Evolutionary conservation across 75 land plant genomes (phyloP), one percentile per base, ranked within the genome.

Genomic region (Pinus albicaulis): DNA sequence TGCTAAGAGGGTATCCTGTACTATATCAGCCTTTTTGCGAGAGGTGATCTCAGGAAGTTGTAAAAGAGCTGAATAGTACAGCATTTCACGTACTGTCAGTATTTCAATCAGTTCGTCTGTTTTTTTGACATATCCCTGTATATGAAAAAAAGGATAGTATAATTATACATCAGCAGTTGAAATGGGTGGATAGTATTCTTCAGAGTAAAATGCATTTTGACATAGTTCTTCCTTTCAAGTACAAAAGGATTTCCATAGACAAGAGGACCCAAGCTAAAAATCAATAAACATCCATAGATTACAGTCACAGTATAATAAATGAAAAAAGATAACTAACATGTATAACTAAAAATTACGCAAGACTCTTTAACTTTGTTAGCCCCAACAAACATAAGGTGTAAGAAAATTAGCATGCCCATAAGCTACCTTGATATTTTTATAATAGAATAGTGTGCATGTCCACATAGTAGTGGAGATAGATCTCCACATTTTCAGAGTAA

Each of bases 51-150:
- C 86, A 41, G 92, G 84, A 48, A 82, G 77, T 65, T 93, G 96
- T 57, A 93, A 82, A 53, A 93, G 80, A 36, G 94, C 92, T 34
- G 92, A 85, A 75, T 92, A 92, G 65, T 87, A 89, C 59, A 93
- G 80, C 69, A 77, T 84, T 64, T 93, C 96, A 12, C 94, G 81
- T 26, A 93, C 96, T 28, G 94, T 93, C 20, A 93, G 87, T 41
- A 90, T 83, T 65, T 85, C 96, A 73, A 93, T 92, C 28, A 92
- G 73, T 52, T 88, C 79, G 12, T 87, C 93, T 59, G 85, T 82
- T 73, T 84, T 81, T 55, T 87, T 88, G 57, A 93, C 92, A 79
- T 78, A 93, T 57, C 92, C 96, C 96, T 93, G 68, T 31, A 34
- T 34, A 34, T 64, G 68, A 64, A 34, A 5, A 16, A 64, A 28